Evolutionary conservation across 2,329 filamentous ascomycete species (phyloP).

Genomic region (Dactylellina haptotyla): DNA sequence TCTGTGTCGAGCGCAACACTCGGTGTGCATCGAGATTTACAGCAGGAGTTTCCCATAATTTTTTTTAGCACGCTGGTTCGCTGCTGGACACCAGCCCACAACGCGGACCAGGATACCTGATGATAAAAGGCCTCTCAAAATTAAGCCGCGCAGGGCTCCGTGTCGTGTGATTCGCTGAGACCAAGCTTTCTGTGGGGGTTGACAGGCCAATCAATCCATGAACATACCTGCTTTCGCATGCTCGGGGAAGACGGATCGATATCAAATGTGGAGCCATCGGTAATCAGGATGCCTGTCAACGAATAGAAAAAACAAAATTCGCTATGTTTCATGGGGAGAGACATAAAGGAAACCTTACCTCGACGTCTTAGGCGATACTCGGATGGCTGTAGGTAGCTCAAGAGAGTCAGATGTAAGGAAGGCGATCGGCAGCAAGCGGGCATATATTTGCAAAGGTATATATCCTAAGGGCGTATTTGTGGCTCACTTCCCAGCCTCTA

Average conservation of each 20-base stretch:
- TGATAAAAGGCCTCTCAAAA: constrained; percentile 3
- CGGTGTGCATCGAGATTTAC: background rate
- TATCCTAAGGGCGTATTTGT: background rate
- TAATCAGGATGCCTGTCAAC: constrained; percentile 49
- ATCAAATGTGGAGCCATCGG: constrained; percentile 50
- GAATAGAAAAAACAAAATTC: constrained; percentile 40
- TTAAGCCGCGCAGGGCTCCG: constrained; percentile 40
- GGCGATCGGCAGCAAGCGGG: constrained; percentile 27
- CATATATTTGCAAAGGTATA: constrained; percentile 41
- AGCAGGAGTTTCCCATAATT: background rate
- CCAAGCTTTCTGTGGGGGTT: constrained; percentile 38
- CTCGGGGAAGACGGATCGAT: constrained; percentile 53
- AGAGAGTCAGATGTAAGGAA: constrained; percentile 1
- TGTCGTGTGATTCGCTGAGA: constrained; percentile 52
- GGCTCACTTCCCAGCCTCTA: background rate
- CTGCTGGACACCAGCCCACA: background rate
- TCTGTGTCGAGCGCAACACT: background rate
- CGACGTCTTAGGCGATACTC: constrained; percentile 37
- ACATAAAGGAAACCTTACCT: constrained; percentile 52
- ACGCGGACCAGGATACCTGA: background rate
- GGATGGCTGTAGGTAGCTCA: constrained; percentile 5
- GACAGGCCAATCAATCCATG: constrained; percentile 50
- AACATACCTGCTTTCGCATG: constrained; percentile 31
- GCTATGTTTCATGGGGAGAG: constrained; percentile 46
- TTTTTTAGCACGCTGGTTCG: constrained; percentile 4